phyloP scores from a whole-genome alignment of 78 protist genomes.

The Planoprotostelium fungivorum region DNA sequence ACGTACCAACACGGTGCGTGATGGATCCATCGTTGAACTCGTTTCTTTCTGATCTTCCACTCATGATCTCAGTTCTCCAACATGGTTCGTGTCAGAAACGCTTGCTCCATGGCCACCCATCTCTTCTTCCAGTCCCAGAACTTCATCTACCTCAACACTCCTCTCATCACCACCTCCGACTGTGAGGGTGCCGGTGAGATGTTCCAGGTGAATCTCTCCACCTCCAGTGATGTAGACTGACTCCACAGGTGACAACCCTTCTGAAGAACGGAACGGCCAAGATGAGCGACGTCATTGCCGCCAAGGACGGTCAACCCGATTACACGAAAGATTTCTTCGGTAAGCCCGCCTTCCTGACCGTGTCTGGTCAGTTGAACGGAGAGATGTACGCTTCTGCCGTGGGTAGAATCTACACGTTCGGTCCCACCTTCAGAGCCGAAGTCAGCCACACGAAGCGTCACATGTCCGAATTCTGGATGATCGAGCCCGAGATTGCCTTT shows the following conservation, averaged over 20 bases:
- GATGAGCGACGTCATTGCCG: not conserved
- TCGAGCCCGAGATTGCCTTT: slow-evolving; percentile 87
- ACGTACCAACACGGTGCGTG: slow-evolving; percentile 65
- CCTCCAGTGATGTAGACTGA: not conserved
- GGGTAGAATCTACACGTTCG: slow-evolving; percentile 82
- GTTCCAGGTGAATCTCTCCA: slow-evolving; percentile 25
- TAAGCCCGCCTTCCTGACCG: slow-evolving; percentile 72
- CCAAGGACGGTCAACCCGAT: not conserved
- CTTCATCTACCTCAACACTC: slow-evolving; percentile 75
- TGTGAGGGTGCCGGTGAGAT: slow-evolving; percentile 94
- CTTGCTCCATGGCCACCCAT: slow-evolving; percentile 54
- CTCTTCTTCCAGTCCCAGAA: slow-evolving; percentile 50
- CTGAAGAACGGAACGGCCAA: not conserved
- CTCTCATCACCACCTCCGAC: slow-evolving; percentile 82
- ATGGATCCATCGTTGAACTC: not conserved
- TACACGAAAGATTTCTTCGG: slow-evolving; percentile 54
- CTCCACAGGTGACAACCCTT: not conserved
- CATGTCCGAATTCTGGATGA: slow-evolving; percentile 90
- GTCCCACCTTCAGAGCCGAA: slow-evolving; percentile 85
- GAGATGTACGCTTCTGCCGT: slow-evolving; percentile 55
- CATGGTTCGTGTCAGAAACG: slow-evolving; percentile 65
- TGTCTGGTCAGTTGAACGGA: slow-evolving; percentile 80
- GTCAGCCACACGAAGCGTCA: slow-evolving; percentile 75
- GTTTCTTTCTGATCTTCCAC: not conserved
- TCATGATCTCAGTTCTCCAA: slow-evolving; percentile 28